Evolutionary conservation across 1,139 yeast species (phyloP), one percentile per base, ranked within the genome.

Genomic region (Blastobotrys malaysiensis): DNA sequence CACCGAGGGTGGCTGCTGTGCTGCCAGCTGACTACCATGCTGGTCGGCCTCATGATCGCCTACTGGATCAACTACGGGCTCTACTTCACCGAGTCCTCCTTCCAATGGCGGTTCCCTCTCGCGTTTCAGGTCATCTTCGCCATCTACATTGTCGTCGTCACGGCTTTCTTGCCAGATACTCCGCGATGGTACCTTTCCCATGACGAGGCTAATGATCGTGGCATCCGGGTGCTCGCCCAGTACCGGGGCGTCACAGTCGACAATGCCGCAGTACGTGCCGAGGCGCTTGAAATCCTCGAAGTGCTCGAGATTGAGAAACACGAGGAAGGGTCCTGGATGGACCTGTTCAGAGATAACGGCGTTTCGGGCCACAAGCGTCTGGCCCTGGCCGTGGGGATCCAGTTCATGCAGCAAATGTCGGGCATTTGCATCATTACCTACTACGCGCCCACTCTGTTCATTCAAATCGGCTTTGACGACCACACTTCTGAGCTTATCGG

Each of bases 11-110:
- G 48, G 22, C 16, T 50, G 16, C 36, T 50, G 46, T 26, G 48
- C 13, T 21, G 43, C 11, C 22, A 46, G 11, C 27, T 46, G 36
- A 39, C 46, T 9, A 43, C 46, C 31, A 48, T 83, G 60, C 87
- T 86, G 49, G 73, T 83, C 52, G 89, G 89, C 62, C 82, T 87
- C 46, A 76, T 80, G 65, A 74, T 84, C 67, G 88, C 89, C 14
- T 84, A 84, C 73, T 86, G 91, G 91, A 71, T 83, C 59, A 88
- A 84, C 66, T 85, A 81, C 65, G 91, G 91, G 18, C 75, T 85
- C 53, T 79, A 84, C 2, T 84, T 80, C 62, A 80, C 79, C 52
- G 64, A 59, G 20, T 73, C 59, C 1, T n/a, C 39, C 26, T 22
- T 49, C 11, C 47, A 43, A 43, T 79, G 83, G 83, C 73, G 82